A percentile compares a stretch with the other conserved stretches of the same genome.
These are phyloP conservation scores for Corchorus olitorius DNA, from an alignment of 345 rosid species.

Conservation along the genomic window DNA sequence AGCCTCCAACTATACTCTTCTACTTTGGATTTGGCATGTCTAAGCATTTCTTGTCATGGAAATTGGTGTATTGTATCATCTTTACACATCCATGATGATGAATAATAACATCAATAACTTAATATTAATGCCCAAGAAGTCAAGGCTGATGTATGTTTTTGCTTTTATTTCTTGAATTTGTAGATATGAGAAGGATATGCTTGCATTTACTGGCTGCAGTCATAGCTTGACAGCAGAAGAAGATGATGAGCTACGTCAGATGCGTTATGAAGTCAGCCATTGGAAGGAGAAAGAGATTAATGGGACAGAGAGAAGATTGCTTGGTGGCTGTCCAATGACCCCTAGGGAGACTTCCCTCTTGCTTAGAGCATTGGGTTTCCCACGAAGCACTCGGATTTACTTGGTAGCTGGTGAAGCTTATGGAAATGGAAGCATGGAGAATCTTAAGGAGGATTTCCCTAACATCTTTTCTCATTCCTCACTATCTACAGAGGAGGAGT, in stretches of 20 bases:
- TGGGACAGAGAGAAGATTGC: slow-evolving; percentile 84
- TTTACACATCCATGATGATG: not conserved
- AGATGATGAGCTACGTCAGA: slow-evolving; percentile 69
- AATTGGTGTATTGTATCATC: not conserved
- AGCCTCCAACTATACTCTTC: not conserved
- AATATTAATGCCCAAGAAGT: not conserved
- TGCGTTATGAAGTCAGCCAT: slow-evolving; percentile 84
- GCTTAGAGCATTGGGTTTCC: slow-evolving; percentile 79
- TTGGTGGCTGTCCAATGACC: slow-evolving; percentile 91
- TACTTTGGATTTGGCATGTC: not conserved
- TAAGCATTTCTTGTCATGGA: not conserved
- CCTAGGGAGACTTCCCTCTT: slow-evolving; percentile 92
- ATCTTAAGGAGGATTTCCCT: slow-evolving; percentile 67
- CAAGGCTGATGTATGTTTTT: not conserved
- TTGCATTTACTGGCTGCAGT: slow-evolving; percentile 98
- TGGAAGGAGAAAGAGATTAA: slow-evolving; percentile 97
- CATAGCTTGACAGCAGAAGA: slow-evolving; percentile 80
- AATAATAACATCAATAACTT: not conserved
- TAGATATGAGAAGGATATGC: slow-evolving; percentile 98
- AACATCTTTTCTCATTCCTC: slow-evolving; percentile 81
- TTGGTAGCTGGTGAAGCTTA: slow-evolving; percentile 96
- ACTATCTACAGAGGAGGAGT: slow-evolving; percentile 75
- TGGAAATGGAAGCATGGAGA: slow-evolving; percentile 84
- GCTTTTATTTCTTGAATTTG: slow-evolving; percentile 4
- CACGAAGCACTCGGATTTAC: slow-evolving; percentile 77